A percentile compares a stretch with the other conserved stretches of the same genome.
phyloP scores from a whole-genome alignment of 176 grass and related monocot species.

The Triticum timopheevii region DNA sequence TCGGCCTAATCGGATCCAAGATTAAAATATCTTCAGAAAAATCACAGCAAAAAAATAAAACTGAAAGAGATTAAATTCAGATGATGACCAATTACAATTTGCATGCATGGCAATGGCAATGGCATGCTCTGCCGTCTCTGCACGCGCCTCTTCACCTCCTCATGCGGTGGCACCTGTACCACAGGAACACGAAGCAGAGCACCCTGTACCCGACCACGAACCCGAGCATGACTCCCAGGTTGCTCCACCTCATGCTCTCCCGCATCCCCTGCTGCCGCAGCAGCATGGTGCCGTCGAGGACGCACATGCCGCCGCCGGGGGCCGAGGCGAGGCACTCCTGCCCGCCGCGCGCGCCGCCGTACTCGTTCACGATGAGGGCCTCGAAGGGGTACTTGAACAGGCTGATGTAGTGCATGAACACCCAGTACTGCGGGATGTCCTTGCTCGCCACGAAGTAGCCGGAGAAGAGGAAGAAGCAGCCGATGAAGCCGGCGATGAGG shows the following conservation, averaged over 20 bases:
- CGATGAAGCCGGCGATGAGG: constrained; percentile 67
- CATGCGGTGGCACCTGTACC: constrained; percentile 70
- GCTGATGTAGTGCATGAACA: constrained; percentile 96
- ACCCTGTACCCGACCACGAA: constrained; percentile 83
- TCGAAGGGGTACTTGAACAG: constrained; percentile 98
- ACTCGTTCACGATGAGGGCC: constrained; percentile 82
- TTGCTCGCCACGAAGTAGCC: constrained; percentile 84
- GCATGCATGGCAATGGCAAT: not conserved
- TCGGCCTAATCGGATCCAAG: constrained; percentile 26
- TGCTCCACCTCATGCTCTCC: constrained; percentile 72
- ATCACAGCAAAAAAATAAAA: not conserved
- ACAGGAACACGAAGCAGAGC: constrained; percentile 79
- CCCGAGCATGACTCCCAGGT: constrained; percentile 71
- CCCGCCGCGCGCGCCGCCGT: constrained; percentile 59
- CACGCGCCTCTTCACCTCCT: constrained; percentile 39
- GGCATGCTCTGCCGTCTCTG: not conserved
- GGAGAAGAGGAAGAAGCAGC: constrained; percentile 98
- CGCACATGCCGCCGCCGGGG: constrained; percentile 35
- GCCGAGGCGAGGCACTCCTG: constrained; percentile 53
- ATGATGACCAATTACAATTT: constrained; percentile 32
- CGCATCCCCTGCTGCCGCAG: constrained; percentile 76
- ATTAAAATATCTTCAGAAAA: constrained; percentile 24
- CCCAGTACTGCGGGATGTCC: constrained; percentile 82
- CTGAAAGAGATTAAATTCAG: not conserved
- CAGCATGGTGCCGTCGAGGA: constrained; percentile 63